These are phyloP conservation scores for Ricinus communis DNA, from an alignment of 345 rosid species.

Conservation along the genomic window DNA sequence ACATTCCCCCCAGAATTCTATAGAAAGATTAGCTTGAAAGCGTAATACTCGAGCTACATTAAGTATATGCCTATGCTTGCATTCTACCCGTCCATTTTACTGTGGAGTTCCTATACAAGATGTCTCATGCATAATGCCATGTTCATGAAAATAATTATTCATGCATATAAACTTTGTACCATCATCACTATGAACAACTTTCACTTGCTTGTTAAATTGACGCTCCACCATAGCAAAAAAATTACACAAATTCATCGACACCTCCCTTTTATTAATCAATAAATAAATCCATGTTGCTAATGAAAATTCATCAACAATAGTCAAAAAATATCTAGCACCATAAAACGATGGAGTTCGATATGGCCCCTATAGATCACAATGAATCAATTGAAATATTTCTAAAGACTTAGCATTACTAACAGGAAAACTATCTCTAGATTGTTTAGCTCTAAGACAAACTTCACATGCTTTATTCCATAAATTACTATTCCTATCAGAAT, in stretches of 20 bases:
- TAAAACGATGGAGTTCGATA: not conserved
- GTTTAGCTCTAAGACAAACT: no score
- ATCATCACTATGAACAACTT: not conserved
- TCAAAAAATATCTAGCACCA: not conserved
- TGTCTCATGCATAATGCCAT: not conserved
- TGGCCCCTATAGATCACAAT: not conserved
- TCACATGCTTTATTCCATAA: no score
- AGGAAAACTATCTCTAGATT: no score
- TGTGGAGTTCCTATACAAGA: no score
- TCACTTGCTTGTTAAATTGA: not conserved
- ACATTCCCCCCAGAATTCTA: not conserved
- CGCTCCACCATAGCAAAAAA: not conserved
- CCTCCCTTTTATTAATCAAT: not conserved
- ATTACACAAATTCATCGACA: not conserved
- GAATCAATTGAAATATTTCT: not conserved
- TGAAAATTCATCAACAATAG: not conserved
- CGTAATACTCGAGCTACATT: no score
- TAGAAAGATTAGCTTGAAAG: not conserved
- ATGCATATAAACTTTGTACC: not conserved
- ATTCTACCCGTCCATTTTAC: no score
- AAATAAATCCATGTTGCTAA: constrained; percentile 8
- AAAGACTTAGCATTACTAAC: not conserved
- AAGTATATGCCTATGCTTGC: no score
- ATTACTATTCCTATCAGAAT: no score
- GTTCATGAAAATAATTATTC: not conserved